phyloP scores from a whole-genome alignment of 2,329 filamentous ascomycete species.

The Hypocrella siamensis region DNA sequence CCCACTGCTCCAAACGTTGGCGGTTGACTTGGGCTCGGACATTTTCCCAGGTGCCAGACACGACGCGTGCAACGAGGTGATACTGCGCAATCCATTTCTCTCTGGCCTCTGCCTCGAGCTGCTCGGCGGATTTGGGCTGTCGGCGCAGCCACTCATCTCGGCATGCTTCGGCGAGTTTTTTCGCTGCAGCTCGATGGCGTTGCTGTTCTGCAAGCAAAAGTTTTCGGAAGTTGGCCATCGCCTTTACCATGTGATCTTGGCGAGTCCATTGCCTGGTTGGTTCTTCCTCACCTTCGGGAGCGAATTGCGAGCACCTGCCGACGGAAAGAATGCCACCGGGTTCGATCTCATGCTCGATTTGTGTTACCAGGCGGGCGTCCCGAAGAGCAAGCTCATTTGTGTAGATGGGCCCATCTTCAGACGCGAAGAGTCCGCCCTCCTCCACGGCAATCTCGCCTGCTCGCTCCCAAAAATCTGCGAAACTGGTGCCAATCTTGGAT shows the following conservation, averaged over 20 bases:
- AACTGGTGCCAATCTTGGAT: conserved; percentile 34
- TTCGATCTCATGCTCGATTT: conserved; percentile 57
- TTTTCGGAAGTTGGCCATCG: conserved; percentile 65
- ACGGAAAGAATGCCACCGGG: conserved; percentile 61
- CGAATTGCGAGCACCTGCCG: conserved; percentile 54
- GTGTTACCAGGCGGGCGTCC: conserved; percentile 55
- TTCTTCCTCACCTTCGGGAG: conserved; percentile 57
- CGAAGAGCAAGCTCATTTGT: conserved; percentile 46
- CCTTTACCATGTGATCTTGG: conserved; percentile 67
- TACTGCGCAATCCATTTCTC: conserved; percentile 54
- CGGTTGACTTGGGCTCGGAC: conserved; percentile 46
- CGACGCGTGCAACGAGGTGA: conserved; percentile 47
- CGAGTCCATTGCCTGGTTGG: conserved; percentile 73
- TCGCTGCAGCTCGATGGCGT: conserved; percentile 62
- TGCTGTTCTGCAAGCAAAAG: conserved; percentile 67
- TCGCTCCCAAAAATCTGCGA: conserved; percentile 41
- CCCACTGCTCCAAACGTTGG: conserved; percentile 43
- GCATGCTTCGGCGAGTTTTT: conserved; percentile 63
- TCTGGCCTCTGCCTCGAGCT: conserved; percentile 64
- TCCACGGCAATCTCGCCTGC: conserved; percentile 37
- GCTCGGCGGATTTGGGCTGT: conserved; percentile 62
- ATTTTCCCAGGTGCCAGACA: conserved; percentile 48
- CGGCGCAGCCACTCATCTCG: conserved; percentile 58
- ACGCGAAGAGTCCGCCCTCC: conserved; percentile 37
- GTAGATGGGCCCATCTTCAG: conserved; percentile 39